Evolutionary conservation across 2,329 filamentous ascomycete genomes (phyloP).

Genomic region (Alternaria gaisen): DNA sequence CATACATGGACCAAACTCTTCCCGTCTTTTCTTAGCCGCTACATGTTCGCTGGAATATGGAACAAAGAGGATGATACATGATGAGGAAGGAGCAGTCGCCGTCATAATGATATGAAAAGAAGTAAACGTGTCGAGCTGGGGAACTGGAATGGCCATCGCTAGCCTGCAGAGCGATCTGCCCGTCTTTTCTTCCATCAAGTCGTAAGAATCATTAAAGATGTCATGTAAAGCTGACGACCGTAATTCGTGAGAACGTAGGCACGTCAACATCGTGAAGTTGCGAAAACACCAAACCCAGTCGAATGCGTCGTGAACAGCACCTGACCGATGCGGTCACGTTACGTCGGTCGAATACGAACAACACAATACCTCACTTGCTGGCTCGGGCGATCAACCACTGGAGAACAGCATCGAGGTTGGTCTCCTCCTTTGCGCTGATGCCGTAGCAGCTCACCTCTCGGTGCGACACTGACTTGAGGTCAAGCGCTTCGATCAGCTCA

Average conservation of each 20-base stretch:
- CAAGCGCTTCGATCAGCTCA: conserved; percentile 90
- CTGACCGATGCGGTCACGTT: conserved; percentile 40
- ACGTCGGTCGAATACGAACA: conserved; percentile 23
- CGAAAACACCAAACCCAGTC: conserved; percentile 31
- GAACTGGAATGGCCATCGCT: conserved; percentile 59
- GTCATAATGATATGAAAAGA: conserved; percentile 31
- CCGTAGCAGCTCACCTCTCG: conserved; percentile 98
- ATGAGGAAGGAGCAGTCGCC: conserved; percentile 29
- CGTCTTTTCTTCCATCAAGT: conserved; percentile 62
- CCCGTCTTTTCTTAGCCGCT: conserved; percentile 14
- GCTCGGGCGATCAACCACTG: conserved; percentile 95
- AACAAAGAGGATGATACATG: conserved; percentile 27
- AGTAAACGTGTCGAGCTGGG: conserved; percentile 44
- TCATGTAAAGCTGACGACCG: conserved; percentile 53
- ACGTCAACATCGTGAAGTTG: conserved; percentile 45
- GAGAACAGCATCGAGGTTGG: conserved; percentile 94
- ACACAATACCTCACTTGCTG: conserved; percentile 52
- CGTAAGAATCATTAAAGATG: conserved; percentile 62
- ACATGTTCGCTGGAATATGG: conserved; percentile 17
- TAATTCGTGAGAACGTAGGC: conserved; percentile 48
- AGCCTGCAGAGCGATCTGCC: conserved; percentile 55
- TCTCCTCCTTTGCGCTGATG: conserved; percentile 98
- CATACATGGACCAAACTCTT: conserved; percentile 9
- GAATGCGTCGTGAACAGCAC: conserved; percentile 32
- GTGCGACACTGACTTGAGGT: conserved; percentile 86